phyloP scores from a whole-genome alignment of 768 basidiomycete genomes.

The Trametes villosa region DNA sequence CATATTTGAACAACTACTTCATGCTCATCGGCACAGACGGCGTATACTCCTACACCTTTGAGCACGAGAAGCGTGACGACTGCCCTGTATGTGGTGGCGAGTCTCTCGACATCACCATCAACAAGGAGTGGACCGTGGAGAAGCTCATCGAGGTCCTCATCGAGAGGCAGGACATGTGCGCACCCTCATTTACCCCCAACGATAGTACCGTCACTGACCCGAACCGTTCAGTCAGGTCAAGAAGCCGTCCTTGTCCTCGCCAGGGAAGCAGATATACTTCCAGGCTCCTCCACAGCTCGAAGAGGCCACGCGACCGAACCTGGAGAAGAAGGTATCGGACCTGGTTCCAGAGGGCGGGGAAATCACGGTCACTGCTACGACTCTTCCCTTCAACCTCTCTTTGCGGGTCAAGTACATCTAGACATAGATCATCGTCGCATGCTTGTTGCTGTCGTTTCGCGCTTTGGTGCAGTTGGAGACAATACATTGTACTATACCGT shows the following conservation, averaged over 20 bases:
- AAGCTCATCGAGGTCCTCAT: conserved; percentile 84
- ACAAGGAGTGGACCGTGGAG: conserved; percentile 78
- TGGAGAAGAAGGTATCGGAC: conserved; percentile 85
- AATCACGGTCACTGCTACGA: conserved; percentile 85
- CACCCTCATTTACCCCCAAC: no score
- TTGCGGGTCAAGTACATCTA: conserved; percentile 63
- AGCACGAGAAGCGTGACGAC: conserved; percentile 89
- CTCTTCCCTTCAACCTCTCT: conserved; percentile 85
- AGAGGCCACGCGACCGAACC: conserved; percentile 85
- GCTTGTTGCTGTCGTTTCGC: conserved; percentile 13
- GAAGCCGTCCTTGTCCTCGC: conserved; percentile 87
- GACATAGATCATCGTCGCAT: conserved; percentile 6
- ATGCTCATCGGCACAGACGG: conserved; percentile 98
- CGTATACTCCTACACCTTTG: conserved; percentile 96
- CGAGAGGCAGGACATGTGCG: conserved; percentile 91
- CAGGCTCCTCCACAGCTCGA: conserved; percentile 94
- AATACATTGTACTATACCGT: conserved; percentile 3
- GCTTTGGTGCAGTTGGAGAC: neutral
- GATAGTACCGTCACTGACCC: neutral
- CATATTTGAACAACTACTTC: conserved; percentile 96
- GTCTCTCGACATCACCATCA: conserved; percentile 72
- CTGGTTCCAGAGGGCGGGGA: conserved; percentile 78
- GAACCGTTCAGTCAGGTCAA: conserved; percentile 81
- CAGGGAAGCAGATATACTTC: conserved; percentile 82
- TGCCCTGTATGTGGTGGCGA: conserved; percentile 98